A percentile compares a stretch with the other conserved stretches of the same genome.
Conservation (phyloP, 306 rosid genomes). For the Vicia faba region DNA sequence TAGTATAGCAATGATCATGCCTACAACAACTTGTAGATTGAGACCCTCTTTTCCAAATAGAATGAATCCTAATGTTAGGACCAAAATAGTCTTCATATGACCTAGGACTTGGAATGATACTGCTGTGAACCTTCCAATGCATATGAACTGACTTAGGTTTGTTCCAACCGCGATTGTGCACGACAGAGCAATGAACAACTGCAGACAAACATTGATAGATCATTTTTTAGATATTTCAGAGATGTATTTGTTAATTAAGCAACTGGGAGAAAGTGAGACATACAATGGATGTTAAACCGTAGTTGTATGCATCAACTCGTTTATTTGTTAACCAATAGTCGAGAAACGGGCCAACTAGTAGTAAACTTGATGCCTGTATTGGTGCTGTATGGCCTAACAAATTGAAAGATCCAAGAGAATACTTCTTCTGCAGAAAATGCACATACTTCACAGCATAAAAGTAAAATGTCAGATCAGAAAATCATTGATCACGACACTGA, state of each 20-base stretch:
- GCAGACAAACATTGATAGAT: constrained; percentile 39
- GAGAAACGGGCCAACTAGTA: constrained; percentile 64
- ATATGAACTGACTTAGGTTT: constrained; percentile 85
- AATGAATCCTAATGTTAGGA: constrained; percentile 68
- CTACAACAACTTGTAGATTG: constrained; percentile 62
- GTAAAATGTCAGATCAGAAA: constrained; percentile 20
- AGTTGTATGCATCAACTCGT: constrained; percentile 58
- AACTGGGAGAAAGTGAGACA: constrained; percentile 33
- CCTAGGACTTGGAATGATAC: constrained; percentile 85
- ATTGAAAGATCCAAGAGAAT: constrained; percentile 79
- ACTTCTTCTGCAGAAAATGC: constrained; percentile 72
- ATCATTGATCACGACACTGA: not conserved
- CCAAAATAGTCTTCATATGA: constrained; percentile 82
- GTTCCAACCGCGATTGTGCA: constrained; percentile 84
- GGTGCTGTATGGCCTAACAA: constrained; percentile 82
- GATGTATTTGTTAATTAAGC: not conserved
- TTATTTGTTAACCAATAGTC: constrained; percentile 73
- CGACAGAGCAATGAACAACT: constrained; percentile 66
- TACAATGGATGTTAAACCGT: constrained; percentile 51
- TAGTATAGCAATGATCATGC: constrained; percentile 66
- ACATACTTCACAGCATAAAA: constrained; percentile 60
- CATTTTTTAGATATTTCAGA: not conserved
- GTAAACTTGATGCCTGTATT: constrained; percentile 66
- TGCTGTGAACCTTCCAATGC: constrained; percentile 83
- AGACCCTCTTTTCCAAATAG: constrained; percentile 86